Evolutionary conservation across 495 filamentous ascomycete genomes (phyloP).

Genomic region (Peziza echinospora): DNA sequence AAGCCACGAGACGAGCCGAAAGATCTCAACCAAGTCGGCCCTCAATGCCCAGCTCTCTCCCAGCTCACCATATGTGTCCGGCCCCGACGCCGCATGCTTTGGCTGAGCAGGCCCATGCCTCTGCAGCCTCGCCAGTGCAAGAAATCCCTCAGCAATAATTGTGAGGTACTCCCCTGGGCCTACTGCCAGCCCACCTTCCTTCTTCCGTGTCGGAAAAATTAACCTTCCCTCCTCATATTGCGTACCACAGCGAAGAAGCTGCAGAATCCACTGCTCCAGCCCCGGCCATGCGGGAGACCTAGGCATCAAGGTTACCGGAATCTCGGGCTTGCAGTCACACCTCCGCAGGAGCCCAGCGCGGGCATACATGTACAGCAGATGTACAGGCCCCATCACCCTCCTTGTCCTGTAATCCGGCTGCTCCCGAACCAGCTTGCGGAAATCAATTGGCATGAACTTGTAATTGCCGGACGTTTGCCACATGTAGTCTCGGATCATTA

Average conservation of each 20-base stretch:
- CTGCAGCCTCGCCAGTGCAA: not conserved
- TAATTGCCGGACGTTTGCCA: no score
- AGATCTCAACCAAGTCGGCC: slow-evolving; percentile 1
- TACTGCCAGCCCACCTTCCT: no score
- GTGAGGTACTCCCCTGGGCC: not conserved
- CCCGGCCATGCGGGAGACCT: slow-evolving; percentile 2
- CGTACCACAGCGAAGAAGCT: slow-evolving; percentile 1
- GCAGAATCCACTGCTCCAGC: slow-evolving; percentile 1
- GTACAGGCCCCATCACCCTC: not conserved
- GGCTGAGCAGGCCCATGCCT: not conserved
- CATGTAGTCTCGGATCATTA: no score
- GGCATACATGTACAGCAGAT: slow-evolving; percentile 1
- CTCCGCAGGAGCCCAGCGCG: slow-evolving; percentile 1
- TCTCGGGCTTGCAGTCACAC: not conserved
- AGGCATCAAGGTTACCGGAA: not conserved
- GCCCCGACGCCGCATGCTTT: no score
- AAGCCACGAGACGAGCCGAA: slow-evolving; percentile 1
- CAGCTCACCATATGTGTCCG: not conserved
- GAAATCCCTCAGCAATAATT: not conserved
- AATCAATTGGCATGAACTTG: no score
- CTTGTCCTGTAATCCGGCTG: no score
- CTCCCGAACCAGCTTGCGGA: no score
- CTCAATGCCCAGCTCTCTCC: not conserved
- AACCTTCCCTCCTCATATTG: not conserved
- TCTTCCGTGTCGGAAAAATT: not conserved